phyloP scores from a whole-genome alignment of 2,329 filamentous ascomycete species.

The Calonectria henricotiae region DNA sequence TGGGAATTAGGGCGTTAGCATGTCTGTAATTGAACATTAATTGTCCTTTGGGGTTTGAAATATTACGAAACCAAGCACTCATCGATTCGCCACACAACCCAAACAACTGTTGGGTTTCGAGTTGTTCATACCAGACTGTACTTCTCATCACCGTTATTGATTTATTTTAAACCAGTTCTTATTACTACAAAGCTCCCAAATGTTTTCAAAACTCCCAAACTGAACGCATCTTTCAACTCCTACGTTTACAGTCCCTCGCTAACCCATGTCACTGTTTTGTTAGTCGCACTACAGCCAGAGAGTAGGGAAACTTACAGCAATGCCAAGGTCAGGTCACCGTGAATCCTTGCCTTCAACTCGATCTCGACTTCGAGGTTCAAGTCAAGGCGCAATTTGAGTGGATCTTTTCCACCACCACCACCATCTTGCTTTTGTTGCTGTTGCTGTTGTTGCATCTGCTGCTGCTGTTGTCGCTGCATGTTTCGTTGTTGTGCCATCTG shows the following conservation, averaged over 20 bases:
- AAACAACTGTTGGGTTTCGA: background rate
- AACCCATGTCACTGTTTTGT: constrained; percentile 52
- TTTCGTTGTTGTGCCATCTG: constrained; percentile 21
- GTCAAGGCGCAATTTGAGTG: constrained; percentile 80
- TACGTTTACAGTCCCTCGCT: constrained; percentile 42
- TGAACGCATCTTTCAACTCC: too few species aligned
- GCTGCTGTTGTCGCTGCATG: constrained; percentile 40
- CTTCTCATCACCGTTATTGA: background rate
- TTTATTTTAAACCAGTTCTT: background rate
- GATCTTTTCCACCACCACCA: constrained; percentile 48
- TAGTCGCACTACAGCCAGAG: constrained; percentile 37
- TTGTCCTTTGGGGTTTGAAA: too few species aligned
- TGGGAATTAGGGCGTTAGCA: too few species aligned
- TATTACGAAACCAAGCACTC: too few species aligned
- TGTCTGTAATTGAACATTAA: too few species aligned
- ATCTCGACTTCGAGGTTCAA: constrained; percentile 89
- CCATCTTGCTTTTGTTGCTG: constrained; percentile 38
- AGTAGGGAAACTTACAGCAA: constrained; percentile 68
- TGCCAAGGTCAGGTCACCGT: constrained; percentile 86
- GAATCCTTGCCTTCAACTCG: constrained; percentile 87
- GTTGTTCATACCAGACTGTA: background rate
- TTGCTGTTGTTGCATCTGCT: constrained; percentile 42
- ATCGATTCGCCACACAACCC: too few species aligned
- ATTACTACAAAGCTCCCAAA: background rate
- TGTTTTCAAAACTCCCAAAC: constrained; percentile 3